Evolutionary conservation across 2,329 filamentous ascomycete genomes (phyloP).

Genomic region (Hypoxylon sp.): DNA sequence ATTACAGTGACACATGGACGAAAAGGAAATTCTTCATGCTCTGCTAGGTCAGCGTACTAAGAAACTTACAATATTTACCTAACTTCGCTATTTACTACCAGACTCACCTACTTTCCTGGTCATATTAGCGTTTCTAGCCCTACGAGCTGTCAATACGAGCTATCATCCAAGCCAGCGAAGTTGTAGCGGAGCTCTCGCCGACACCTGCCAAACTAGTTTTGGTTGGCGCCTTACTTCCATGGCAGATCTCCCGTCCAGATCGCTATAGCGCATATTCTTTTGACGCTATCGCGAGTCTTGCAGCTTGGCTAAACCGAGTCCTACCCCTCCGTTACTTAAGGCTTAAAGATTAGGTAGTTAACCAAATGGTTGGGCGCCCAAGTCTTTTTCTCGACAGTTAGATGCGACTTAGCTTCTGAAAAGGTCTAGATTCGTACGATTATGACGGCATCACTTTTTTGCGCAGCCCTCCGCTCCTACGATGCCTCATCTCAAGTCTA

Average conservation of each 20-base stretch:
- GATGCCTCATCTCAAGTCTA: slow-evolving; percentile 20
- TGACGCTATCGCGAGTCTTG: slow-evolving; percentile 27
- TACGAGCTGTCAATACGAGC: slow-evolving; percentile 27
- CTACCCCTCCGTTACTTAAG: slow-evolving; percentile 24
- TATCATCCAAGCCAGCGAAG: slow-evolving; percentile 7
- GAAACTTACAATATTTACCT: neutral
- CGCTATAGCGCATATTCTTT: slow-evolving; percentile 18
- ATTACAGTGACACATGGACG: slow-evolving; percentile 12
- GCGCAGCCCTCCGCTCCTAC: slow-evolving; percentile 12
- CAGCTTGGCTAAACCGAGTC: slow-evolving; percentile 27
- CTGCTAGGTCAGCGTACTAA: neutral
- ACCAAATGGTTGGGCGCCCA: slow-evolving; percentile 25
- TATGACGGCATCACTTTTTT: slow-evolving; percentile 42
- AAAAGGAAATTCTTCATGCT: slow-evolving; percentile 1
- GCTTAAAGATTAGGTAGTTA: slow-evolving; percentile 24
- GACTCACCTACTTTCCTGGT: slow-evolving; percentile 4
- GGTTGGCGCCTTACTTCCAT: slow-evolving; percentile 21
- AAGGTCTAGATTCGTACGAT: slow-evolving; percentile 34
- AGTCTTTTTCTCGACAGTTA: slow-evolving; percentile 20
- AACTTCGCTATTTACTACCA: slow-evolving; percentile 1
- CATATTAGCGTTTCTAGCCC: slow-evolving; percentile 18
- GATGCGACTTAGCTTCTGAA: slow-evolving; percentile 31
- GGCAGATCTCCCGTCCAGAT: slow-evolving; percentile 30
- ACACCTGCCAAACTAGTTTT: slow-evolving; percentile 24
- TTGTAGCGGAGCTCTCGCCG: slow-evolving; percentile 25